Evolutionary conservation across 2,329 filamentous ascomycete species (phyloP).

Genomic region (Neocatenulostroma microsporum): DNA sequence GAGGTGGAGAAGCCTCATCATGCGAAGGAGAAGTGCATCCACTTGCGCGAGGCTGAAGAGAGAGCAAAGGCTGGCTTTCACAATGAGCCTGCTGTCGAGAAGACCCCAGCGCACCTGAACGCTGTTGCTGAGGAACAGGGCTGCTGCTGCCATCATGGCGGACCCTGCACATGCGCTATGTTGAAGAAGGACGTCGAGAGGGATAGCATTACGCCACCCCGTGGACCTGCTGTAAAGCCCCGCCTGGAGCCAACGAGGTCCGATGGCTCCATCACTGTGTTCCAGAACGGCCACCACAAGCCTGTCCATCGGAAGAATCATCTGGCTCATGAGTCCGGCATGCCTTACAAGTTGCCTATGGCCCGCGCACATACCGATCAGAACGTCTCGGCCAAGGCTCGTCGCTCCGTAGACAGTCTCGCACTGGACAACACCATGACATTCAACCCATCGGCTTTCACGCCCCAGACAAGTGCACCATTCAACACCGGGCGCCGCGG

Average conservation of each 20-base stretch:
- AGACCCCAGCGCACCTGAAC: constrained; percentile 22
- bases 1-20: constrained; percentile 65
- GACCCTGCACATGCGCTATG: constrained; percentile 51
- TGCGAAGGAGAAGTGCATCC: constrained; percentile 40
- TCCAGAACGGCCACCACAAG: constrained; percentile 58
- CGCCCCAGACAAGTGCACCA: constrained; percentile 9
- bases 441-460: constrained; percentile 7
- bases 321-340: constrained; percentile 53
- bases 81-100: constrained; percentile 16
- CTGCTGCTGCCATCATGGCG: constrained; percentile 51
- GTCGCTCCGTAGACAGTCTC: constrained; percentile 47
- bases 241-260: constrained; percentile 51
- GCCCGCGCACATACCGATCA: constrained; percentile 47
- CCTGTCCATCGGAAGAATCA: constrained; percentile 58
- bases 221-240: constrained; percentile 45
- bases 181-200: constrained; percentile 47
- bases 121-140: constrained; percentile 32
- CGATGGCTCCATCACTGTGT: constrained; percentile 53
- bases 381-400: constrained; percentile 33
- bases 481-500: constrained; percentile 16
- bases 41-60: constrained; percentile 31
- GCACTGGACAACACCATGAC: constrained; percentile 25
- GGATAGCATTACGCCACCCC: constrained; percentile 24
- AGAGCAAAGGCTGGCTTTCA: constrained; percentile 24
- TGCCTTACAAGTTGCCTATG: constrained; percentile 57